phyloP scores from a whole-genome alignment of 768 basidiomycete species.

The Kwoniella sp. region DNA sequence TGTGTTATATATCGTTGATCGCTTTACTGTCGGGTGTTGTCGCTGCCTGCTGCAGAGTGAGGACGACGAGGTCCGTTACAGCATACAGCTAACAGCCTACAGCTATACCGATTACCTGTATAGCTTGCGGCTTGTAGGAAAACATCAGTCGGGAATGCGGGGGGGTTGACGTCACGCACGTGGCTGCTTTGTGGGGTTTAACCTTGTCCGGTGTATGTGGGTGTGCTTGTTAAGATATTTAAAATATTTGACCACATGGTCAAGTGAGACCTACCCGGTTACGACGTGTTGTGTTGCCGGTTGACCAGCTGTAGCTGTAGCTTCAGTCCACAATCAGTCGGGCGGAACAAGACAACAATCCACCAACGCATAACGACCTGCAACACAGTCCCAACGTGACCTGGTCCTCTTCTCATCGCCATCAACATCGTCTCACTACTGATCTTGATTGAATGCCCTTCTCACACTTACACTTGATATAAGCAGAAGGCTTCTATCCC shows the following conservation, averaged over 20 bases:
- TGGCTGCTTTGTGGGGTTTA: conserved; percentile 7
- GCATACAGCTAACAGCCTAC: too few relatives aligned
- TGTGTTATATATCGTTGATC: too few relatives aligned
- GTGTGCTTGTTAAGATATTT: too few relatives aligned
- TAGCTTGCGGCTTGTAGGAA: conserved; percentile 6
- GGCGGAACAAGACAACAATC: conserved; percentile 1
- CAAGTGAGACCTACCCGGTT: neutral
- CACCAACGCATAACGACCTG: neutral
- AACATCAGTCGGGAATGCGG: conserved; percentile 2
- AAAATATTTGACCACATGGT: too few relatives aligned
- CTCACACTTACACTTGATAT: neutral
- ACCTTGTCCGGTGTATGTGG: neutral
- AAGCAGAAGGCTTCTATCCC: too few relatives aligned
- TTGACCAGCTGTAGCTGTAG: neutral
- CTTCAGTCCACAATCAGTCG: neutral
- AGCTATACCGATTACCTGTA: too few relatives aligned
- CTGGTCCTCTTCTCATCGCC: neutral
- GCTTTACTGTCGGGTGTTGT: neutral
- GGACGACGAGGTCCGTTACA: too few relatives aligned
- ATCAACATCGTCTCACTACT: neutral
- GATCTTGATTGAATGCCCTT: neutral
- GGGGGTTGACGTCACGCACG: conserved; percentile 24
- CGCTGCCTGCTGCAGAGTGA: neutral
- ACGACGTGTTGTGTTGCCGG: conserved; percentile 3
- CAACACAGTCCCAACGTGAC: conserved; percentile 1